Base-by-base conservation (phyloP, 441 rosid species). In the Populus hybrid region DNA sequence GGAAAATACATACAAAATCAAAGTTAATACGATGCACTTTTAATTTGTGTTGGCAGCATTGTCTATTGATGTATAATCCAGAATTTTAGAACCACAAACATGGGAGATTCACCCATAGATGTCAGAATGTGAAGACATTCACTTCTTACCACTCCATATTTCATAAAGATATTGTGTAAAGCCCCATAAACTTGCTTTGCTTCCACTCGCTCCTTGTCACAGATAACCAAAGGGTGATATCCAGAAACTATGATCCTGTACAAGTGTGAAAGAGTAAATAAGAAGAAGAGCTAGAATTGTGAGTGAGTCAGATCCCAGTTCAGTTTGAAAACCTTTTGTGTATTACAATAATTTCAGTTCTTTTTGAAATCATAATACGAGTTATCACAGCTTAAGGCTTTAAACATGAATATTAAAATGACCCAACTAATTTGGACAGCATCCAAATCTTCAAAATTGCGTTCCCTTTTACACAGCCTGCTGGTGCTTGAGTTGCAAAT, bases 181-280 rank as follows among this genome's bases (percentile, higher is more conserved):
- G 86, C 79, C 76, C 80, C 81, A 61, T 83, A 40, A 70, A 81
- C 77, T 72, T 72, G 76, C 80, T 87, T 82, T 77, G 79, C 83
- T 84, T 83, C 83, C 36, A 40, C 61, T 34, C 67, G 73, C 65
- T 80, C 79, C 59, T 81, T 83, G 70, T 83, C 81, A 78, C 87
- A 84, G 35, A 77, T 64, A 73, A 82, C 75, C 81, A 88, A 74
- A 1, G 93, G 88, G 72, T 88, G 85, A 74, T 89, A 86, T 77
- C 96, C 98, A 70, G 83, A 84, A 36, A 90, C 88, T 35, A 94
- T 84, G 67, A 87, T 77, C 98, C 93, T 92, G 84, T 69, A 78
- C 82, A 53, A 61, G 72, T 76, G 70, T 5, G 21, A 69, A 73
- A 53, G 64, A 74, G 9, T 10, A 12, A 73, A 53, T n/a, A 35